Evolutionary conservation across 2,329 filamentous ascomycete species (phyloP).

Genomic region (Fusarium decemcellulare): DNA sequence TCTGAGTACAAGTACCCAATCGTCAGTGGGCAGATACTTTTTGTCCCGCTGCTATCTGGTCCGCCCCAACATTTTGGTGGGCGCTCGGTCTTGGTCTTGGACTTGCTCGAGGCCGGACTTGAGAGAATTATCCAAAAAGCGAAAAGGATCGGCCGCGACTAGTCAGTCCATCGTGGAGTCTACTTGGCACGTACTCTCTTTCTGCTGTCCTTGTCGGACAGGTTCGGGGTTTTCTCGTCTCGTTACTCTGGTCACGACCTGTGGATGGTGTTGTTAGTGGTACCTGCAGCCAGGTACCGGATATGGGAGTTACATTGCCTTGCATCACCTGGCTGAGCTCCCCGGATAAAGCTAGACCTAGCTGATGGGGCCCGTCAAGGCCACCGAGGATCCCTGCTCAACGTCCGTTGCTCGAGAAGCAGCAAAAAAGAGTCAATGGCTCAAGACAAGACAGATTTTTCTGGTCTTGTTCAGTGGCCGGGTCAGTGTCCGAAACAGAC

Average conservation of each 20-base stretch:
- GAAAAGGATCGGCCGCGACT: constrained; percentile 34
- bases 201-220: neutral
- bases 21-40: constrained; percentile 33
- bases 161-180: constrained; percentile 29
- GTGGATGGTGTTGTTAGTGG: neutral
- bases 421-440: no score
- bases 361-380: constrained; percentile 30
- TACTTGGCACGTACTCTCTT: constrained; percentile 10
- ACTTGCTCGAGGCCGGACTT: constrained; percentile 9
- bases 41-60: constrained; percentile 8
- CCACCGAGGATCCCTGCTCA: constrained; percentile 4
- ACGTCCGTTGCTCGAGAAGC: neutral
- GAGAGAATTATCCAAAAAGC: constrained; percentile 39
- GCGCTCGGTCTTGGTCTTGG: constrained; percentile 15
- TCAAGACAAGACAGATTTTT: neutral
- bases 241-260: neutral
- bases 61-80: constrained; percentile 44
- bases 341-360: constrained; percentile 38
- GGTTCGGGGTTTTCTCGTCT: neutral
- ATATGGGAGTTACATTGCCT: constrained; percentile 19
- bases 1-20: constrained; percentile 1
- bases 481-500: neutral
- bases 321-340: constrained; percentile 29
- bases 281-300: constrained; percentile 26
- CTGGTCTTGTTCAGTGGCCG: neutral